These are phyloP conservation scores for Sporodiniella umbellata DNA, from an alignment of 371 early-diverging fungal genomes.

Conservation along the genomic window DNA sequence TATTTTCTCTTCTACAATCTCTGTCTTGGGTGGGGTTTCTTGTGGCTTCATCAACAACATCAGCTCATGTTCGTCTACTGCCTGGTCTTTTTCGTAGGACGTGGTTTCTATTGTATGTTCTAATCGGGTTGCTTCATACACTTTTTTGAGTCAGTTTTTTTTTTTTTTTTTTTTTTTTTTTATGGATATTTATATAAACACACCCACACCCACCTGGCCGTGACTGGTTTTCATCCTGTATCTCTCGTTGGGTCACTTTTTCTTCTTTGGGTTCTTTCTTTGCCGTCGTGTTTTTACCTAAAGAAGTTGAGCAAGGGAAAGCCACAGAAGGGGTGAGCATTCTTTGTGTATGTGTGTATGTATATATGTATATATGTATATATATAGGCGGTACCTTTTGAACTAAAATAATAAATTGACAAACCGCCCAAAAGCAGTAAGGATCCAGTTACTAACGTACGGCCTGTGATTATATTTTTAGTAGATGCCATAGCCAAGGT, in stretches of 20 bases:
- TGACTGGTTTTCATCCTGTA: conserved; percentile 1
- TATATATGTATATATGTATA: neutral
- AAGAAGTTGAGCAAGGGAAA: too few relatives aligned
- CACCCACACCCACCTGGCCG: neutral
- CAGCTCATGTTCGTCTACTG: too few relatives aligned
- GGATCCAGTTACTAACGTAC: neutral
- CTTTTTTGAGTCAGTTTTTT: neutral
- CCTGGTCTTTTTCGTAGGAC: too few relatives aligned
- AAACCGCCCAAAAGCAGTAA: neutral
- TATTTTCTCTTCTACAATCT: too few relatives aligned
- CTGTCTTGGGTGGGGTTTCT: too few relatives aligned
- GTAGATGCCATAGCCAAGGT: neutral
- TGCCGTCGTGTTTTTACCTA: neutral
- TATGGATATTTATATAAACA: too few relatives aligned
- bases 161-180: too few relatives aligned
- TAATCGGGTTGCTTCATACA: too few relatives aligned
- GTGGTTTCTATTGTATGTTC: too few relatives aligned
- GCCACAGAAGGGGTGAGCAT: too few relatives aligned
- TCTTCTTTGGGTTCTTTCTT: neutral
- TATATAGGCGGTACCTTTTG: neutral
- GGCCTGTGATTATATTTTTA: neutral
- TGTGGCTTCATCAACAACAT: too few relatives aligned
- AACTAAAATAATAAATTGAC: conserved; percentile 1
- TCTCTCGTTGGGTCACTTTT: neutral
- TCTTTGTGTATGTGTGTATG: neutral